Evolutionary conservation across 1,284 basidiomycete genomes (phyloP), one percentile per base, ranked within the genome.

Genomic region (Taiwanofungus camphoratus): DNA sequence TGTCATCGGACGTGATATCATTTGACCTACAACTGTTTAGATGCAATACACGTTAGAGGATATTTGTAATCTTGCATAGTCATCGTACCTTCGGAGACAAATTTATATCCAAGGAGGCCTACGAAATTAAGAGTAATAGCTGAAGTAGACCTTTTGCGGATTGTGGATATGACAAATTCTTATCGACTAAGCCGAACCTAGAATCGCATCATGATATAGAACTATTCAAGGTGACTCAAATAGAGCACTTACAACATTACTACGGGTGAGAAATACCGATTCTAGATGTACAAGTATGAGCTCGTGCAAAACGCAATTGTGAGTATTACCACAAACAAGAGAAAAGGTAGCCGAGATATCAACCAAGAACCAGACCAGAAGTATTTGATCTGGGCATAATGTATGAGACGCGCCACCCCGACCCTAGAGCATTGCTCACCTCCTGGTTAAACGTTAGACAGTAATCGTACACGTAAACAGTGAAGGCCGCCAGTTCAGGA

Each of bases 361-460:
- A 48, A 45, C 60, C 60, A 62, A 30, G 39, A 21, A 3, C 58
- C 56, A 2, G 45, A 44, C 60, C 60, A 62, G 46, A 59, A 62
- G 41, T 53, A 57, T 20, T 52, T 38, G 22, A 60, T 38, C 60
- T 62, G 22, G 11, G 20, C 21, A 36, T 8, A 19, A 36, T 36
- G 35, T n/a, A n/a, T n/a, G n/a, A n/a, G n/a, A n/a, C n/a, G n/a
- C 0, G 23, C 15, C 16, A 13, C 15, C 18, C 19, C 32, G 26
- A 47, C 9, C 15, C n/a, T 34, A n/a, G 23, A 15, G n/a, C 7
- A 20, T 5, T 21, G 46, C 52, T 38, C 44, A 60, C 59, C 54
- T 61, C 59, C 19, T 58, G 39, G 20, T 47, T 46, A 16, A 58
- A 50, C 5, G 58, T 61, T 34, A 59, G 16, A 21, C 45, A 18